These are phyloP conservation scores for Macrophomina phaseolina DNA, from an alignment of 2,329 filamentous ascomycete species.

Conservation along the genomic window DNA sequence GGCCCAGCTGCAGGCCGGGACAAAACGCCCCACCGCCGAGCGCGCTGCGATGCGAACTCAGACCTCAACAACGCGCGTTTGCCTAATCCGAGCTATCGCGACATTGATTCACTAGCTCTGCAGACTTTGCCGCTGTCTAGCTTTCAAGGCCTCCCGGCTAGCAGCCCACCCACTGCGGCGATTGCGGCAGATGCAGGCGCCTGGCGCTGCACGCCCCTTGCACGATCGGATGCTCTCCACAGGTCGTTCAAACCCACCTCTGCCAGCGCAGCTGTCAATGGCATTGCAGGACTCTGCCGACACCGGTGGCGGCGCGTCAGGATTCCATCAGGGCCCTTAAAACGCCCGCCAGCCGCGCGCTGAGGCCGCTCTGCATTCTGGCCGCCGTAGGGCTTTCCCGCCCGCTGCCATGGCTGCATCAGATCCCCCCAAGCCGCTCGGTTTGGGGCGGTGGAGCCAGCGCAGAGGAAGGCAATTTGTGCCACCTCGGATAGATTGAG, in stretches of 20 bases:
- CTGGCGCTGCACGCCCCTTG: slow-evolving; percentile 17
- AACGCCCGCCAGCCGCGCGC: slow-evolving; percentile 11
- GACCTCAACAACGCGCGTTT: slow-evolving; percentile 13
- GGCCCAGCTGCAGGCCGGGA: background rate
- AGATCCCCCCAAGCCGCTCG: background rate
- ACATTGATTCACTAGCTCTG: background rate
- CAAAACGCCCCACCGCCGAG: background rate
- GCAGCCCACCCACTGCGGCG: background rate
- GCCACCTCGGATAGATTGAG: slow-evolving; percentile 17
- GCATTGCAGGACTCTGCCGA: slow-evolving; percentile 9
- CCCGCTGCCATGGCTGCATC: slow-evolving; percentile 2
- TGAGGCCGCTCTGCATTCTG: slow-evolving; percentile 17
- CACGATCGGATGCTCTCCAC: slow-evolving; percentile 21
- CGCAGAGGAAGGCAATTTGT: slow-evolving; percentile 8
- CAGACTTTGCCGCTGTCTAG: slow-evolving; percentile 1
- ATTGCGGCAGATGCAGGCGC: slow-evolving; percentile 12
- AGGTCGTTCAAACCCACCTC: slow-evolving; percentile 1
- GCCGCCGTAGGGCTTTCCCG: slow-evolving; percentile 8
- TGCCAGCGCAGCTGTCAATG: background rate
- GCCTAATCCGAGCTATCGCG: slow-evolving; percentile 21
- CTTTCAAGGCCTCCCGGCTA: slow-evolving; percentile 8
- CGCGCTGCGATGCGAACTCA: background rate
- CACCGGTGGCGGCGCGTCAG: background rate
- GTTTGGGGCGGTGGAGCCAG: background rate
- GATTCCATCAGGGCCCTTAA: background rate